phyloP scores from a whole-genome alignment of 225 moss, liverwort and hornwort genomes.

The Polytrichum formosum region DNA sequence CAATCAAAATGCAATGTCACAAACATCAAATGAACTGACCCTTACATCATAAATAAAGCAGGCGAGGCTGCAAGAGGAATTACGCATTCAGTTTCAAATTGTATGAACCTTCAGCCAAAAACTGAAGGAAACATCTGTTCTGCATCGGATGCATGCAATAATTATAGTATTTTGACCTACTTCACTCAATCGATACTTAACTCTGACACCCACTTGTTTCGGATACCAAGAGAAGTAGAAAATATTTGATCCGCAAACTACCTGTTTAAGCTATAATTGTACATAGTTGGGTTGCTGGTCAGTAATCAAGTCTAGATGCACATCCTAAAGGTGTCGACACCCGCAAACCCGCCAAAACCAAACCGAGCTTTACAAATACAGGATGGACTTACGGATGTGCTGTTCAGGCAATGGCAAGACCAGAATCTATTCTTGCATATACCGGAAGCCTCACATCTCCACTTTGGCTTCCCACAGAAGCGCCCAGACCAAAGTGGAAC shows the following conservation, averaged over 20 bases:
- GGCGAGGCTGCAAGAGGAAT: too few species aligned
- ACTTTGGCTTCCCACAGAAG: not conserved
- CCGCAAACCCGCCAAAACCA: not conserved
- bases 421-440: constrained; percentile 22
- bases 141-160: too few species aligned
- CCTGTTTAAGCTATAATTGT: not conserved
- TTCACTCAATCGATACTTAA: not conserved
- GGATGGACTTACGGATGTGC: too few species aligned
- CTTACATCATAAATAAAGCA: too few species aligned
- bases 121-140: too few species aligned
- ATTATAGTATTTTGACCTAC: not conserved
- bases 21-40: too few species aligned
- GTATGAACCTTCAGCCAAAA: too few species aligned
- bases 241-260: not conserved
- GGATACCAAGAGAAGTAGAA: not conserved
- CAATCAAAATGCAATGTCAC: too few species aligned
- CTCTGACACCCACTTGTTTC: not conserved
- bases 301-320: not conserved
- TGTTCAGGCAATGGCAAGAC: constrained; percentile 9
- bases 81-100: too few species aligned
- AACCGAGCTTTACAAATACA: too few species aligned
- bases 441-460: constrained; percentile 2
- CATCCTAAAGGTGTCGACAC: not conserved
- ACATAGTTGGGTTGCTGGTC: not conserved
- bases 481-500: constrained; percentile 31